These are phyloP conservation scores for Boletus reticulatus DNA, from an alignment of 768 basidiomycete species.

Conservation along the genomic window DNA sequence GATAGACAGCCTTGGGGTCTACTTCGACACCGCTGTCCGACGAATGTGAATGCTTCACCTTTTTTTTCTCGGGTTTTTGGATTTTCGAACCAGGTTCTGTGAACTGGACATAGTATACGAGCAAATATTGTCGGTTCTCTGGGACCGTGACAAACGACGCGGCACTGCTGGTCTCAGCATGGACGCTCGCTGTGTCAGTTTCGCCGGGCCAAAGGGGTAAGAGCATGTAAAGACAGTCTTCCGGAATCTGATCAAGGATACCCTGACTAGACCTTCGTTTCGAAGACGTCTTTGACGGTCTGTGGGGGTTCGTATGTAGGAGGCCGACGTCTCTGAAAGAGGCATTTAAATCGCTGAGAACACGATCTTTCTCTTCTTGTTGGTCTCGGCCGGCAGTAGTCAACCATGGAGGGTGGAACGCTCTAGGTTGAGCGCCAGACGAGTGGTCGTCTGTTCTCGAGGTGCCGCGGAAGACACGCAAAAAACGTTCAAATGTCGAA, in stretches of 20 bases:
- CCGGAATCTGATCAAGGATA: constrained; percentile 60
- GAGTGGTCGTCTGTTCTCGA: constrained; percentile 24
- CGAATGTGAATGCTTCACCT: constrained; percentile 27
- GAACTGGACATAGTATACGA: constrained; percentile 77
- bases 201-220: constrained; percentile 83
- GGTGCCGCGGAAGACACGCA: constrained; percentile 19
- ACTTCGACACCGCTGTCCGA: constrained; percentile 24
- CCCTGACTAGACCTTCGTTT: constrained; percentile 29
- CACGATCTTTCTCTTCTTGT: constrained; percentile 66
- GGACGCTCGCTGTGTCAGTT: constrained; percentile 48
- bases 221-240: constrained; percentile 77
- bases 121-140: constrained; percentile 62
- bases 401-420: constrained; percentile 59
- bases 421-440: constrained; percentile 26
- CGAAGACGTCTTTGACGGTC: constrained; percentile 19
- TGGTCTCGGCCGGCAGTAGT: constrained; percentile 59
- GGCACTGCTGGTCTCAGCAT: constrained; percentile 18
- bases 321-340: constrained; percentile 82
- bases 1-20: constrained; percentile 48
- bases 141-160: constrained; percentile 40
- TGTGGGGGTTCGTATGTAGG: constrained; percentile 52
- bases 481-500: constrained; percentile 20
- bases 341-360: constrained; percentile 65
- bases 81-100: background rate
- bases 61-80: constrained; percentile 30